Base-by-base conservation (phyloP, 441 rosid genomes). In the Brassica hybrid region DNA sequence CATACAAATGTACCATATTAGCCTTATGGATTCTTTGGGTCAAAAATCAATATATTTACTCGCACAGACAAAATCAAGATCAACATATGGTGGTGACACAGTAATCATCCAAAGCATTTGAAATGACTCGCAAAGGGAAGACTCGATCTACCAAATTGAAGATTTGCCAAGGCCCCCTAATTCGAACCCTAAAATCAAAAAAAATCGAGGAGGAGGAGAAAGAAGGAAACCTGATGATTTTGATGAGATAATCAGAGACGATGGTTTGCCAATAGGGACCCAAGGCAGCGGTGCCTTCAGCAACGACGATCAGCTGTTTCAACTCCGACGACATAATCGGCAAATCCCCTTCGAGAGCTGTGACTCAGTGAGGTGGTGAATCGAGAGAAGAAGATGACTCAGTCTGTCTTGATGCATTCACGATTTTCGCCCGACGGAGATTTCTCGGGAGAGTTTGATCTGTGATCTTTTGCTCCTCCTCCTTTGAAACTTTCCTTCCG, bases 251-350 rank as follows among this genome's bases (percentile, higher is more conserved):
- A 81, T 94, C 98, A 36, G 94, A 87, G 65, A 89, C 67, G 45
- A 96, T 78, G 72, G 85, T 79, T 2, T 84, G 81, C 99, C 99
- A 96, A 86, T 84, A 90, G 30, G 96, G 93, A 10, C 97, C 97
- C 89, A 96, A 80, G 41, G 97, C 97, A 0, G 98, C 95, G 6
- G 99, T 91, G 30, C 94, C 94, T 86, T 96, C 99, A 16, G 91
- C 86, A 73, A 87, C 97, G 50, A 94, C 91, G 88, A 92, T 92
- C 82, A 96, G 85, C 87, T 92, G 97, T 66, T 83, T 92, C 64
- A 65, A 54, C 88, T 94, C 97, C 80, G 96, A 84, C 79, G 94
- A 84, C 98, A 91, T 93, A 7, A 8, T 63, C 25, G 32, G 32
- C 1, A 23, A 58, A 3, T 14, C 18, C 63, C 18, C 23, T 14